Evolutionary conservation across 1,284 basidiomycete genomes (phyloP), one percentile per base, ranked within the genome.

Genomic region (Ceraceosorus bombacis): DNA sequence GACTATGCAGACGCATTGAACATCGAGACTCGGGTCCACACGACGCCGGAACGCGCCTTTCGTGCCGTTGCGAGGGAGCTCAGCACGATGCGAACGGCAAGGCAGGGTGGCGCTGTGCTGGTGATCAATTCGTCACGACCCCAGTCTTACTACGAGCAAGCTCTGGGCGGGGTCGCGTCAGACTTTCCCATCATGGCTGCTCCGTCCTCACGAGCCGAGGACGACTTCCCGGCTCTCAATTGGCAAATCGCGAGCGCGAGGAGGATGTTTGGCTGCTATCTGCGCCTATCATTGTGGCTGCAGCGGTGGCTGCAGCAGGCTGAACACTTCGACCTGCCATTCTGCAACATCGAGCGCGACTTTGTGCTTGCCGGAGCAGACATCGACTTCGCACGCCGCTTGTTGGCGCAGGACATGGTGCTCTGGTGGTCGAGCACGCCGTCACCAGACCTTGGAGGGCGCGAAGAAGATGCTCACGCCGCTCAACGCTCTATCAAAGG

Each of bases 1-100:
- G 77, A 81, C 3, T 98, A 97, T 79, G 85, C 85, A 0, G 79
- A 83, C 0, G 79, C 82, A n/a, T 82, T 88, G 63, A 83, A 87
- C 6, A 87, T 91, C 73, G 83, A 83, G 6, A 84, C 85, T 9
- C 76, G 70, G 3, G 93, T 96, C 77, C 89, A 96, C 68, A 84
- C 83, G 49, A 88, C 83, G 62, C 89, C 93, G 60, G 78, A 80
- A 1, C 85, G 86, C 0, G 94, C 93, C 0, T 81, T 97, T 62
- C 90, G 88, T 66, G 88, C 90, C 4, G 81, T 99, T 52, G 89
- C 87, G n/a, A 85, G 89, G 54, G 93, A 97, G 70, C 83, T 99
- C 5, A 85, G 85, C 27, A 62, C 70, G n/a, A 74, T 81, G 53
- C 76, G 79, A 39, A 74, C 87, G 2, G 71, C 86, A 61, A 87